Evolutionary conservation across 306 rosid genomes (phyloP).

Genomic region (Luffa aegyptiaca): DNA sequence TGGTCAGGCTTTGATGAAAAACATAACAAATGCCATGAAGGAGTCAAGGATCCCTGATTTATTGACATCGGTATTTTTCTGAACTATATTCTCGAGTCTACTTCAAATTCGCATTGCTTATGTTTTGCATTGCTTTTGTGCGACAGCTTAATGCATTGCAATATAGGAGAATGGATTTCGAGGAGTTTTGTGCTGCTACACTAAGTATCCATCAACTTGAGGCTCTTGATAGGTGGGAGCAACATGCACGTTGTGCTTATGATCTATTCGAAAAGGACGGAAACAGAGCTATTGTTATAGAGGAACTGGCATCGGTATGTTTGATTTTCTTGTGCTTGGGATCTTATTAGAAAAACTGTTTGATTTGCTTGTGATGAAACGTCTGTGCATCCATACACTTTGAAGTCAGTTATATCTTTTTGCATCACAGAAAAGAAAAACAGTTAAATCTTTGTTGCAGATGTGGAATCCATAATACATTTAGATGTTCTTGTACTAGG

Average conservation of each 20-base stretch:
- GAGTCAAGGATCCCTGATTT: constrained; percentile 4
- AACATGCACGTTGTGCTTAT: constrained; percentile 56
- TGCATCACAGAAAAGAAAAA: background rate
- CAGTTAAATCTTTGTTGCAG: background rate
- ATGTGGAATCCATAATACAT: background rate
- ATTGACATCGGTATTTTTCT: background rate
- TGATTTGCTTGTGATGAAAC: constrained; percentile 1
- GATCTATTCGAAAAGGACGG: constrained; percentile 58
- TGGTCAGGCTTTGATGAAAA: constrained; percentile 7
- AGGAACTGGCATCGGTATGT: constrained; percentile 64
- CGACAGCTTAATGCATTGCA: constrained; percentile 56
- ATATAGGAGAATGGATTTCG: constrained; percentile 56
- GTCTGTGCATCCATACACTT: background rate
- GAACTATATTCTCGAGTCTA: background rate
- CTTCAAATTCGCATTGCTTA: background rate
- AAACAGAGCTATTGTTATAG: constrained; percentile 51
- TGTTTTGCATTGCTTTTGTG: background rate
- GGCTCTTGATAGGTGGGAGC: constrained; percentile 57
- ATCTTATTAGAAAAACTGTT: constrained; percentile 2
- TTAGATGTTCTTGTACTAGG: background rate
- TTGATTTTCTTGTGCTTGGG: background rate
- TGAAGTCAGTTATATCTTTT: background rate
- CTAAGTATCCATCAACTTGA: constrained; percentile 59
- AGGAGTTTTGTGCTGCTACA: constrained; percentile 54
- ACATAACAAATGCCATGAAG: constrained; percentile 3